A percentile compares a stretch with the other conserved stretches of the same genome.
Conservation (phyloP, 495 filamentous ascomycete genomes). For the Glutinoglossum americanum region DNA sequence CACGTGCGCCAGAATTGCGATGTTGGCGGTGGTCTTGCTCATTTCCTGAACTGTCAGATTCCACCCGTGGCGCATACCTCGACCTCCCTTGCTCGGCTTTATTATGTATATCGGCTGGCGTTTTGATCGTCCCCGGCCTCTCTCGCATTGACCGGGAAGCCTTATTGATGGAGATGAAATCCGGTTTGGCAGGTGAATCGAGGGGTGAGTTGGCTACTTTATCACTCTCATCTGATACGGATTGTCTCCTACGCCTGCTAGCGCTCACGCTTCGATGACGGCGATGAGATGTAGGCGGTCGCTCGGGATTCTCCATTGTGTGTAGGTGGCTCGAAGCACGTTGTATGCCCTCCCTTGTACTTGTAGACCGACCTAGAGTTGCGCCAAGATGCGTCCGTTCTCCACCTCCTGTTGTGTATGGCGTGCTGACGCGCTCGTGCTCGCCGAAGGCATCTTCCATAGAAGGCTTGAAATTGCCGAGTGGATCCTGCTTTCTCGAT, state of each 20-base stretch:
- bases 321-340: not conserved
- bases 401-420: slow-evolving; percentile 45
- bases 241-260: not conserved
- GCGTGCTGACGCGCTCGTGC: slow-evolving; percentile 32
- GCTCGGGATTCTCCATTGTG: not conserved
- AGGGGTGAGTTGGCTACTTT: not conserved
- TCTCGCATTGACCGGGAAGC: not conserved
- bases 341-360: not conserved
- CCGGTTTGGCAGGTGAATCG: not conserved
- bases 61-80: not conserved
- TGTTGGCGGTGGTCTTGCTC: not conserved
- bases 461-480: slow-evolving; percentile 20
- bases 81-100: not conserved
- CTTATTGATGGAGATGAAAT: not conserved
- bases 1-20: not conserved
- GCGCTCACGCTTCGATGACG: not conserved
- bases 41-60: not conserved
- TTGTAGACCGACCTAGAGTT: slow-evolving; percentile 11
- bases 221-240: not conserved
- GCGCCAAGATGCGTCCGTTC: slow-evolving; percentile 41
- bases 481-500: slow-evolving; percentile 24
- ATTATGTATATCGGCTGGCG: not conserved
- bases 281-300: not conserved
- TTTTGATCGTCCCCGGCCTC: not conserved
- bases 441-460: not conserved